A percentile compares a stretch with the other conserved stretches of the same genome.
Conservation (phyloP, 305 asterid species). For the Solanum hybrid region DNA sequence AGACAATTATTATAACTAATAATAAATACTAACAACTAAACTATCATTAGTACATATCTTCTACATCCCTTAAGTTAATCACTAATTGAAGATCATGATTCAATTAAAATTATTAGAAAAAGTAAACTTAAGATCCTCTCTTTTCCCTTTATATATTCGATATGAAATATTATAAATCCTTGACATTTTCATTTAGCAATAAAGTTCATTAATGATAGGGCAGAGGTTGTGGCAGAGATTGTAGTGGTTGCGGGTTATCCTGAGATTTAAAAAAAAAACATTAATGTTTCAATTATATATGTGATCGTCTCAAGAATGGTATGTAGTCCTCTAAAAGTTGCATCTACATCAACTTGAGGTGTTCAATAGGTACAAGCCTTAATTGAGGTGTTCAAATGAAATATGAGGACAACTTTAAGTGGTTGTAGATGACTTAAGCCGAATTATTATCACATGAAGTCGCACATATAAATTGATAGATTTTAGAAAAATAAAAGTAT, state of each 20-base stretch:
- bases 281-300: background rate
- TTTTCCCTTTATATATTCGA: background rate
- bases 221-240: accelerated
- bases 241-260: accelerated
- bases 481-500: background rate
- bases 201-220: background rate
- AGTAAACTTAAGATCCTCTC: background rate
- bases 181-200: background rate
- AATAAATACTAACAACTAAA: background rate
- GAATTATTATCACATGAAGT: background rate
- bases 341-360: background rate
- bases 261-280: no score
- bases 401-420: no score
- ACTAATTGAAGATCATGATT: background rate
- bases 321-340: background rate
- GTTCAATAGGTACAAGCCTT: no score
- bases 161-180: background rate
- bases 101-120: background rate
- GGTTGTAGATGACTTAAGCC: no score
- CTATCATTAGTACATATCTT: conserved; percentile 19
- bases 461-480: background rate
- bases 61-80: background rate
- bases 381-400: no score
- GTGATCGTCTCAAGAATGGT: background rate
- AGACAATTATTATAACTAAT: background rate